Percentiles rank a stretch among this genome's conserved stretches.
Conservation (phyloP, 2,329 filamentous ascomycete genomes). For the Dactylonectria estremocensis region DNA sequence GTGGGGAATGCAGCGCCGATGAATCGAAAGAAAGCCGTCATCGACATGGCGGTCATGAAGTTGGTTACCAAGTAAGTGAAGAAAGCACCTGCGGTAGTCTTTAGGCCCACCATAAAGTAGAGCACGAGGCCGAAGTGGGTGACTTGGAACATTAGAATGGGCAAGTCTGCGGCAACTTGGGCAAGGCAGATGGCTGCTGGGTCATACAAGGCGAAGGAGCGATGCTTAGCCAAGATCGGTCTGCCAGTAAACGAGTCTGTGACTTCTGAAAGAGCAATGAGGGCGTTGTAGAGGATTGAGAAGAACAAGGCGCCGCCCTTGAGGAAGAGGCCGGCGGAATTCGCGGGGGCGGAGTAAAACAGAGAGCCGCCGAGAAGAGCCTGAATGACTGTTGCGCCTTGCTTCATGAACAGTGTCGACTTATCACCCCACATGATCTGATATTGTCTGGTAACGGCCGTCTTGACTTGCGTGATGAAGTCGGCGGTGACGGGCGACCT, state of each 20-base stretch:
- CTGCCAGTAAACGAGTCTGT: constrained; percentile 83
- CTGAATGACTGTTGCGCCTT: constrained; percentile 83
- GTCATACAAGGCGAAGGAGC: constrained; percentile 66
- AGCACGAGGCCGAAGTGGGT: constrained; percentile 76
- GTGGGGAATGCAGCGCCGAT: constrained; percentile 71
- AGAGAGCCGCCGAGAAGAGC: constrained; percentile 82
- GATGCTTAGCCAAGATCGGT: constrained; percentile 68
- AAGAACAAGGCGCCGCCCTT: constrained; percentile 65
- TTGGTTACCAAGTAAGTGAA: constrained; percentile 75
- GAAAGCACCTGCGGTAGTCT: constrained; percentile 73
- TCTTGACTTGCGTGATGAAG: constrained; percentile 78
- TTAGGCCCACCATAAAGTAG: constrained; percentile 85
- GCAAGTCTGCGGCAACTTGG: constrained; percentile 70
- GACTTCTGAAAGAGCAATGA: constrained; percentile 64
- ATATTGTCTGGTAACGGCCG: constrained; percentile 80
- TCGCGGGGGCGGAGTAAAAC: constrained; percentile 77
- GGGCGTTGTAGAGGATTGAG: constrained; percentile 76
- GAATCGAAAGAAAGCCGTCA: constrained; percentile 56
- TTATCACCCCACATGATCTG: constrained; percentile 85
- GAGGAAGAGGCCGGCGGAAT: constrained; percentile 75
- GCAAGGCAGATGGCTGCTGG: constrained; percentile 70
- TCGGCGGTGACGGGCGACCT: constrained; percentile 84
- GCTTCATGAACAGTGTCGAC: constrained; percentile 82
- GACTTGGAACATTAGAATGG: constrained; percentile 72
- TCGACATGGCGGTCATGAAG: constrained; percentile 64